Conservation (phyloP, 1,284 basidiomycete genomes). For the Filobasidium uniguttulatum region DNA sequence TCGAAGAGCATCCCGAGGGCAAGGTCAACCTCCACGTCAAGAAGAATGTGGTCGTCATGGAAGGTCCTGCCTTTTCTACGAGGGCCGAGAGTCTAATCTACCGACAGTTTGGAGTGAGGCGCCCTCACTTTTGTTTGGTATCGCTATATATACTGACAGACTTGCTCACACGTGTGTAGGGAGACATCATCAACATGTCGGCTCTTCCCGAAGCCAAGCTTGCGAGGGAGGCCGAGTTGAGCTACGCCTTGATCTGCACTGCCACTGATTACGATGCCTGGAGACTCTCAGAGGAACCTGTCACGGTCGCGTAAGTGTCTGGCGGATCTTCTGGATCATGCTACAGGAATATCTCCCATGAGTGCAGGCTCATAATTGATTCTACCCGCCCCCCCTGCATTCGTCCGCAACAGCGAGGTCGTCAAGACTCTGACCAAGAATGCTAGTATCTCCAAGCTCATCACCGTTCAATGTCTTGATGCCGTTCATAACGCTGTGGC, state of each 20-base stretch:
- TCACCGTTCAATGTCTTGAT: constrained; percentile 59
- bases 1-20: constrained; percentile 44
- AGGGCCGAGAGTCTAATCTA: constrained; percentile 82
- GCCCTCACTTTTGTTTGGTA: background rate
- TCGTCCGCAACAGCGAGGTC: constrained; percentile 41
- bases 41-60: constrained; percentile 90
- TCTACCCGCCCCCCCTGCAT: background rate
- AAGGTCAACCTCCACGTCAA: constrained; percentile 56
- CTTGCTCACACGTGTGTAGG: constrained; percentile 27
- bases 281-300: constrained; percentile 62
- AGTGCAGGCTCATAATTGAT: no score
- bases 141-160: background rate
- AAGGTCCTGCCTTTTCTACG: constrained; percentile 74
- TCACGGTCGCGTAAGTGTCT: constrained; percentile 59
- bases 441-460: constrained; percentile 59
- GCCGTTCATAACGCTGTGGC: constrained; percentile 53
- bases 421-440: constrained; percentile 76
- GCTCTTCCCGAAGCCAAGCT: constrained; percentile 91
- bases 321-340: background rate
- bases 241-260: constrained; percentile 50
- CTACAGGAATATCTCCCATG: no score
- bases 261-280: constrained; percentile 84
- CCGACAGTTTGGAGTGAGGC: constrained; percentile 12
- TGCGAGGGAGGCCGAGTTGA: constrained; percentile 84
- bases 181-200: constrained; percentile 89